Base-by-base conservation (phyloP, 139 green algal genomes). In the Volvox reticuliferus region DNA sequence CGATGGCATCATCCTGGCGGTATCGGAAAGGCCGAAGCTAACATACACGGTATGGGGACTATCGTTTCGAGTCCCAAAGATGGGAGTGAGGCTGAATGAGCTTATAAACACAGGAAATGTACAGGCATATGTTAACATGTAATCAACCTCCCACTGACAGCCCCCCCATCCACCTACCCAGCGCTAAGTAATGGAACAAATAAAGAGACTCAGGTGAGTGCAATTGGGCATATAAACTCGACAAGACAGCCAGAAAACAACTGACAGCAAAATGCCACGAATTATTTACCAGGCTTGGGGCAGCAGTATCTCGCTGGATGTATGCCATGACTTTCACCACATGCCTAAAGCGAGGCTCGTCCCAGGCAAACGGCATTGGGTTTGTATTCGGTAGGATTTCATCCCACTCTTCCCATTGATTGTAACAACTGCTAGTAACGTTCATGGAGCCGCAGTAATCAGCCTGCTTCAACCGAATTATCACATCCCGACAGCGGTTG, bases 331-430 rank as follows among this genome's bases (percentile, higher is more conserved):
- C 35, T 62, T 50, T 67, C 24, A 91, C 87, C 14, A 36, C 22
- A 65, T 91, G 87, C 76, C 73, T 68, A 22, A 67, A 28, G 17
- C n/a, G 76, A 28, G 96, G 95, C 94, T 99, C 95, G 83, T 99
- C 97, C 96, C 97, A 99, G 0, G 97, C 97, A 88, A 97, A 99
- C 9, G 95, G 92, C 92, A 98, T 95, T 9, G 78, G 88, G 50
- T 86, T 68, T 21, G 76, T 24, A 63, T 79, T 79, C 14, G 87
- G 76, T 67, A 17, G 36, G 37, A 91, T 88, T 3, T 73, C 44
- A 63, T 91, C 88, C 92, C 86, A 91, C 69, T 93, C 92, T 80
- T 90, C 62, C 86, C 86, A 90, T 17, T 26, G 18, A 17, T 84
- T 16, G 18, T 24, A 24, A 26, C 18, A 16, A 26, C 3, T 44